Conservation (phyloP, 495 filamentous ascomycete genomes). For the Xeromyces bisporus region DNA sequence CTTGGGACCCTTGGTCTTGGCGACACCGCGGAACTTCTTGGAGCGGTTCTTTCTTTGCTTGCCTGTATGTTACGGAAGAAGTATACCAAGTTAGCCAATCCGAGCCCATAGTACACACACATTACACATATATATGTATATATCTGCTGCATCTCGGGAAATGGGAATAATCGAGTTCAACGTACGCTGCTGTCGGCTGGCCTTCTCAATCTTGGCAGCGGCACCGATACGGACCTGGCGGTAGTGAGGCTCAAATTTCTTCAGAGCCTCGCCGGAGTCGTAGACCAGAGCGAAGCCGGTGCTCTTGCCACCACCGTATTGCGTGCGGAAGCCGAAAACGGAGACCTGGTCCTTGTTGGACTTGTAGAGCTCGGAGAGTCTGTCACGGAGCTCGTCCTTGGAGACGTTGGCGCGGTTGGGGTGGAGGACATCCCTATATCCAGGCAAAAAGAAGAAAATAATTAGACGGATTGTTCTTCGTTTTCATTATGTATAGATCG, state of each 20-base stretch:
- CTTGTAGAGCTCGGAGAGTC: conserved; percentile 95
- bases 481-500: neutral
- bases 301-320: conserved; percentile 98
- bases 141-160: neutral
- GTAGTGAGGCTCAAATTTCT: conserved; percentile 99
- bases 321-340: conserved; percentile 95
- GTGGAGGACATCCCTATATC: conserved; percentile 88
- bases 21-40: conserved; percentile 94
- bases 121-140: no score
- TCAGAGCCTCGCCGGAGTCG: conserved; percentile 89
- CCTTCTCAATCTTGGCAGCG: conserved; percentile 84
- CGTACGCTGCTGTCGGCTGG: conserved; percentile 97
- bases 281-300: conserved; percentile 98
- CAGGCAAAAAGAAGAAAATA: conserved; percentile 8
- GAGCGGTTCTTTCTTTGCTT: conserved; percentile 99
- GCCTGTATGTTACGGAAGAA: conserved; percentile 43
- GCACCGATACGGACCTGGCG: conserved; percentile 82
- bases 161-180: conserved; percentile 14
- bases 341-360: conserved; percentile 87
- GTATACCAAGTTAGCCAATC: conserved; percentile 1
- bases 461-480: conserved; percentile 6
- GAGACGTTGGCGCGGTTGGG: conserved; percentile 94
- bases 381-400: conserved; percentile 93
- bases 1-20: conserved; percentile 75
- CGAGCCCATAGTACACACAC: no score